Evolutionary conservation across 805 yeast genomes (phyloP), one percentile per base, ranked within the genome.

Genomic region (Spathaspora sp.): DNA sequence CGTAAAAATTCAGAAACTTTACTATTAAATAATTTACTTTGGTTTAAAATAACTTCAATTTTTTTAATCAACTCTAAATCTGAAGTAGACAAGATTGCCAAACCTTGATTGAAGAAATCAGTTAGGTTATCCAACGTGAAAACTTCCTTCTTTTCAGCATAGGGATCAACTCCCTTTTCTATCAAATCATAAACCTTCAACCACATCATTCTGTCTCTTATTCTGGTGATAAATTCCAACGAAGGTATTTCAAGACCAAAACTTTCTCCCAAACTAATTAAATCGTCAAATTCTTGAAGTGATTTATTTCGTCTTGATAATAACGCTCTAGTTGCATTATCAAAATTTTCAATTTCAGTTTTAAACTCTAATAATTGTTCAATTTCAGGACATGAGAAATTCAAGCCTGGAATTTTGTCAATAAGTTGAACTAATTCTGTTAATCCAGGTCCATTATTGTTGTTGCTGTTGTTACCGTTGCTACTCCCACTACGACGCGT

Each of bases 221-320:
- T 54, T 46, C 79, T 61, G 2, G 57, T 60, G n/a, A 74, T 57
- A 49, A 74, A 73, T 16, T 52, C 55, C 46, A 74, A 61, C 1
- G 85, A 76, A 2, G 81, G 78, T 14, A 87, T 62, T 5, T 71
- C 75, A 39, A 87, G 64, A 3, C 87, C 87, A 60, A 85, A 79
- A 2, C 83, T 75, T 51, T 74, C 71, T 1, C 92, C 93, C 38
- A 81, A 63, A 44, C 74, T 77, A 20, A 84, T 77, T 62, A 86
- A 63, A 42, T 79, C 82, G 38, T 73, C 67, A 47, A 82, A 73
- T 23, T 84, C 87, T 14, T 70, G 72, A 7, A 71, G 49, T 1
- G 70, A 57, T 18, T 69, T 72, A 19, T 62, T 64, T 6, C 61
- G 63, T 42, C 59, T 62, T 2, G 80, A 58, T 16, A 80, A 54